Base-by-base conservation (phyloP, 140 eudicot genomes). In the Anethum foeniculum region DNA sequence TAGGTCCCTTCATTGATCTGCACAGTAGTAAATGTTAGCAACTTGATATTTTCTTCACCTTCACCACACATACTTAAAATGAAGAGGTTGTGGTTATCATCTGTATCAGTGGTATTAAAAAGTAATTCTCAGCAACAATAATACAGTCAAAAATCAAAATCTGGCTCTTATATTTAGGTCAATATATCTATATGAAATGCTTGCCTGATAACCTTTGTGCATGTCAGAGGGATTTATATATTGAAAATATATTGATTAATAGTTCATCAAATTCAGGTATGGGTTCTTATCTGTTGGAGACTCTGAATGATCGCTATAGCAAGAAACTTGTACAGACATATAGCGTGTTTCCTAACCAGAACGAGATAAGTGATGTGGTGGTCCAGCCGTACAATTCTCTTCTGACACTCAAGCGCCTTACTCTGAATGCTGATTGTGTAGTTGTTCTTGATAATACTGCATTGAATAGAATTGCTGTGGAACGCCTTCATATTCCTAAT, bases 361-460 rank as follows among this genome's bases (percentile, higher is more conserved):
- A 89, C 39, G 97, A 92, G 83, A 92, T 81, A 80, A 94, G 98
- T 86, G 99, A 95, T 81, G 98, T 93, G 82, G 99, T 95, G 89
- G 97, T 95, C 43, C 97, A 95, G 83, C 98, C 99, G 10, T 95
- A 95, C 88, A 93, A 95, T 85, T 95, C 99, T 44, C 95, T 95
- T 79, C 82, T 95, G 88, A 95, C 99, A 54, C 93, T 95, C 34
- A 95, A 92, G 86, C 89, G 99, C 62, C 93, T 95, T 74, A 91
- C 98, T 27, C 84, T 95, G 56, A 95, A 95, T 90, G 99, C 99
- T 81, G 99, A 95, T 62, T 95, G 99, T 77, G 99, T 95, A 28
- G 99, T 93, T 77, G 98, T 95, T 87, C 97, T 95, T 82, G 99
- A 95, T 82, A 95, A 95, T 86, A 95, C 99, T 76, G 97, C 99